Evolutionary conservation across 2,329 filamentous ascomycete species (phyloP).

Genomic region (Cadophora malorum): DNA sequence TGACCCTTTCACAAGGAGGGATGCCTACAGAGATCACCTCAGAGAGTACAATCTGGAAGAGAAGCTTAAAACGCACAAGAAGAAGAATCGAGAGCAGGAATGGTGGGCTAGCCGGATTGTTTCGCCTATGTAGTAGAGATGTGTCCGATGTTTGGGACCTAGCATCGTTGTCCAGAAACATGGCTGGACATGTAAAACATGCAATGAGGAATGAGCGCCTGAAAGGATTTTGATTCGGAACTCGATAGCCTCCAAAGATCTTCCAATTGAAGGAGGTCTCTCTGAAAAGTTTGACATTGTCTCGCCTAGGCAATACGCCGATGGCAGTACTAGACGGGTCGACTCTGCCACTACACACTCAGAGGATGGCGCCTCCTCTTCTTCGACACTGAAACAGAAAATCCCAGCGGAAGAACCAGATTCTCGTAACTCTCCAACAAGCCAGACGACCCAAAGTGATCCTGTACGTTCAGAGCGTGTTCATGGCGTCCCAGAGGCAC

Average conservation of each 20-base stretch:
- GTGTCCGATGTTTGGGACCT: conserved; percentile 28
- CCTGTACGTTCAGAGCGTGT: neutral
- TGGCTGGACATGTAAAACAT: conserved; percentile 22
- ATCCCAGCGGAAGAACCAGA: neutral
- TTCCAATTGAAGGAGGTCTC: neutral
- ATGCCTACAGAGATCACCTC: conserved; percentile 54
- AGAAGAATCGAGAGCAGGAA: conserved; percentile 19
- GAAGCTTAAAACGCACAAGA: conserved; percentile 28
- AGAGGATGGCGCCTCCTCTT: neutral
- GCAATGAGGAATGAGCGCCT: conserved; percentile 17
- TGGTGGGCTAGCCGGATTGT: conserved; percentile 27
- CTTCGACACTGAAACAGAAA: neutral
- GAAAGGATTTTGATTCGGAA: conserved; percentile 15
- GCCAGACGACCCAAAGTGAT: conserved; percentile 3
- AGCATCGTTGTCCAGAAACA: conserved; percentile 14
- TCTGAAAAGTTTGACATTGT: neutral
- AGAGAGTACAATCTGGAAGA: conserved; percentile 53
- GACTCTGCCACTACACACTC: neutral
- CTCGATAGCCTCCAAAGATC: neutral
- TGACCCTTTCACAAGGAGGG: conserved; percentile 51
- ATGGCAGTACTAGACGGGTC: neutral
- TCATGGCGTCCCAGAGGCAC: neutral
- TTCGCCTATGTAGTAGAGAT: conserved; percentile 32
- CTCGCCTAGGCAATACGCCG: neutral
- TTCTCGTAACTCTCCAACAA: neutral